phyloP scores from a whole-genome alignment of 2,329 filamentous ascomycete genomes.

The Paecilomyces sp. region DNA sequence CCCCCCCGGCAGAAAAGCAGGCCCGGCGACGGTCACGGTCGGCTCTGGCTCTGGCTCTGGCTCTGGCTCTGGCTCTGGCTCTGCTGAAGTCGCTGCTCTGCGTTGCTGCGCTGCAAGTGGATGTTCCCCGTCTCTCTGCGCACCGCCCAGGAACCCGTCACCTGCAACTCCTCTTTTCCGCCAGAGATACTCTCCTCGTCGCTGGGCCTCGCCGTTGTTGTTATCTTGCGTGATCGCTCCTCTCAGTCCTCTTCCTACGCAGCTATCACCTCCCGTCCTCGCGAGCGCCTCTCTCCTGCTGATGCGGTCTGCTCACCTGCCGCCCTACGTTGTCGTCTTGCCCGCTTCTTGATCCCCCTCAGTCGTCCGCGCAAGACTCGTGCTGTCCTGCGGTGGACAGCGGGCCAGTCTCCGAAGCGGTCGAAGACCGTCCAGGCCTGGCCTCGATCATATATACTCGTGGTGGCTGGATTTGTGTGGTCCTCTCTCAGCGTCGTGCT shows the following conservation, averaged over 20 bases:
- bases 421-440: not conserved
- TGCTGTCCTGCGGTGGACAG: not conserved
- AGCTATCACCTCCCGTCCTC: not conserved
- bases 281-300: slow-evolving; percentile 11
- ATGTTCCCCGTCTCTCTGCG: not conserved
- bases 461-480: not conserved
- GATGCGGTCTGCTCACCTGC: slow-evolving; percentile 26
- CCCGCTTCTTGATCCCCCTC: slow-evolving; percentile 25
- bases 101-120: not conserved
- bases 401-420: not conserved
- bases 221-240: slow-evolving; percentile 1
- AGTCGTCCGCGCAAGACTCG: slow-evolving; percentile 11
- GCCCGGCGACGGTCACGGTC: not conserved
- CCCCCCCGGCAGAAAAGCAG: not conserved
- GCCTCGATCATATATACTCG: not conserved
- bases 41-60: not conserved
- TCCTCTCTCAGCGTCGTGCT: not conserved
- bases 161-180: not conserved
- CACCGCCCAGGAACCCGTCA: not conserved
- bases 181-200: not conserved
- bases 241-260: slow-evolving; percentile 4
- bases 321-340: slow-evolving; percentile 23
- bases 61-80: no score
- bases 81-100: not conserved
- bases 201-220: slow-evolving; percentile 4